A percentile compares a stretch with the other conserved stretches of the same genome.
Evolutionary conservation across 2,329 filamentous ascomycete species (phyloP).

Genomic region (Colletotrichum costaricense): DNA sequence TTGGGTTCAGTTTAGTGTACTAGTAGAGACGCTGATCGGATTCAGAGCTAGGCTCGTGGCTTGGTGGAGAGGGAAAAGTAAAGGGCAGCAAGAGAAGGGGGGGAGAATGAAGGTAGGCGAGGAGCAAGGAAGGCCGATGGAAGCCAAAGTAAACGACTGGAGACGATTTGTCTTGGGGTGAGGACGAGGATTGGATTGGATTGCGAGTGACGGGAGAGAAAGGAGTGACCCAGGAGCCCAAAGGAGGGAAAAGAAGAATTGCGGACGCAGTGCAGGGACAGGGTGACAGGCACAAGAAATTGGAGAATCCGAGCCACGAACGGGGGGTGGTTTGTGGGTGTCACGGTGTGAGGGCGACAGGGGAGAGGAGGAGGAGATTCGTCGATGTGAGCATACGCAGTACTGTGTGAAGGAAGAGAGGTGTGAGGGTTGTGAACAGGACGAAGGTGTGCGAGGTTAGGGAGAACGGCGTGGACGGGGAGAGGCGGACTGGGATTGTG

Average conservation of each 20-base stretch:
- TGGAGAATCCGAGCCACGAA: slow-evolving; percentile 25
- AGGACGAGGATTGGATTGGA: not conserved
- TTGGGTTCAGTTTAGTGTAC: slow-evolving; percentile 8
- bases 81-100: not conserved
- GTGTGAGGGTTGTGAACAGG: not conserved
- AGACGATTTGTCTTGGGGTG: not conserved
- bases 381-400: too few species aligned
- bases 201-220: slow-evolving; percentile 29
- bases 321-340: not conserved
- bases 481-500: not conserved
- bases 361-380: not conserved
- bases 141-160: slow-evolving; percentile 15
- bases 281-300: slow-evolving; percentile 15
- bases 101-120: slow-evolving; percentile 6
- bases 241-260: slow-evolving; percentile 28
- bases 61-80: not conserved
- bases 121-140: slow-evolving; percentile 18
- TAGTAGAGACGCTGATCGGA: not conserved
- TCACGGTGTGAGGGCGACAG: not conserved
- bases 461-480: not conserved
- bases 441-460: not conserved
- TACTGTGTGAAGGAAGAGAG: too few species aligned
- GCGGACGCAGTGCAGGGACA: slow-evolving; percentile 6
- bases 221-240: slow-evolving; percentile 28
- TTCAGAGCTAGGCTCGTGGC: not conserved